phyloP scores from a whole-genome alignment of 805 yeast genomes.

The Zygosaccharomyces bailii region DNA sequence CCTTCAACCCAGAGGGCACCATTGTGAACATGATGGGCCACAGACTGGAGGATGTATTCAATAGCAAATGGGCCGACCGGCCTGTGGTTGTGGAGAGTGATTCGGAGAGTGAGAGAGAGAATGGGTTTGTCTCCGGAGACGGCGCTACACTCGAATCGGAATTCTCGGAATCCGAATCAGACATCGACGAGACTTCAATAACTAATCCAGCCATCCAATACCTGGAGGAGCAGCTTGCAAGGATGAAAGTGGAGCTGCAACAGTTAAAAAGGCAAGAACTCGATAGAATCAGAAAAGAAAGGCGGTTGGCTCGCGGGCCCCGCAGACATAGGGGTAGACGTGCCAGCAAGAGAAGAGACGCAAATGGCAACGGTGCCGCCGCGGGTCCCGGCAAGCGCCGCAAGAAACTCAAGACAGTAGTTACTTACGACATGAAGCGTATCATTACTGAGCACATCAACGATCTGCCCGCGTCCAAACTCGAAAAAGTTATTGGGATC shows the following conservation, averaged over 20 bases:
- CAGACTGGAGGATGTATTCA: constrained; percentile 78
- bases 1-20: constrained; percentile 94
- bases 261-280: constrained; percentile 76
- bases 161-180: constrained; percentile 55
- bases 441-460: constrained; percentile 85
- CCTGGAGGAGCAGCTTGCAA: constrained; percentile 77
- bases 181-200: constrained; percentile 57
- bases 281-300: constrained; percentile 62
- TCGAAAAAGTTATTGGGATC: constrained; percentile 78
- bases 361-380: constrained; percentile 13
- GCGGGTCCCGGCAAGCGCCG: constrained; percentile 24
- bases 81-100: constrained; percentile 62
- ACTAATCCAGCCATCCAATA: constrained; percentile 88
- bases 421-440: constrained; percentile 95
- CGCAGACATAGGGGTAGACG: constrained; percentile 38
- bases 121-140: constrained; percentile 39
- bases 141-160: constrained; percentile 25
- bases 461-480: constrained; percentile 69
- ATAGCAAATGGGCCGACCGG: constrained; percentile 82
- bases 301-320: constrained; percentile 38
- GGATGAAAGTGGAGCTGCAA: constrained; percentile 82
- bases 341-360: constrained; percentile 37
- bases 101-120: constrained; percentile 44
- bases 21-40: constrained; percentile 96
- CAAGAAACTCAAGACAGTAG: constrained; percentile 39